Evolutionary conservation across 768 basidiomycete genomes (phyloP).

Genomic region (Mycena sanguinolenta): DNA sequence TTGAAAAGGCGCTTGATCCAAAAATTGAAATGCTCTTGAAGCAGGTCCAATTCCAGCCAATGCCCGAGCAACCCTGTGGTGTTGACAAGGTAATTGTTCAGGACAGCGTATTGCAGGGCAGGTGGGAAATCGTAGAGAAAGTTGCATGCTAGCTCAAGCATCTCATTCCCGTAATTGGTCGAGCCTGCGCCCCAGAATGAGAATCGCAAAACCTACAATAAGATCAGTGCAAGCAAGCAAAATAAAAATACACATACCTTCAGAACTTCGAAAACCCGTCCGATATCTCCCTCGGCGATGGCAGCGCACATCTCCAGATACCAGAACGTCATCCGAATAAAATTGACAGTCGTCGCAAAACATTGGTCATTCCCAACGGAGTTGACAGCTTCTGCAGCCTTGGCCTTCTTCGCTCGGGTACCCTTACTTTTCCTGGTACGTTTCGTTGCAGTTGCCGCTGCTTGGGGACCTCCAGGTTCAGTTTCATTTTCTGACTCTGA

Average conservation of each 20-base stretch:
- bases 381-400: no score
- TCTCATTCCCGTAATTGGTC: conserved; percentile 41
- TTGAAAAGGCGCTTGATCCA: conserved; percentile 31
- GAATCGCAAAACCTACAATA: conserved; percentile 28
- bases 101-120: conserved; percentile 8
- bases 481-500: no score
- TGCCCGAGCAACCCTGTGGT: conserved; percentile 22
- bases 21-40: conserved; percentile 38
- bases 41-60: conserved; percentile 36
- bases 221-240: no score
- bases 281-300: conserved; percentile 14
- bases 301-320: conserved; percentile 23
- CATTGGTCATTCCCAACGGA: no score
- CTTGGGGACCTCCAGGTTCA: no score
- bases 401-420: no score
- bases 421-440: no score
- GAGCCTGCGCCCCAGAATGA: no score
- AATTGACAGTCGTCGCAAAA: no score
- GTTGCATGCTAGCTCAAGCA: conserved; percentile 38
- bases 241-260: no score
- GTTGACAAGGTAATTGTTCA: conserved; percentile 39
- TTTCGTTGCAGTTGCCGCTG: no score
- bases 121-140: conserved; percentile 34
- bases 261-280: conserved; percentile 22
- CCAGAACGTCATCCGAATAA: conserved; percentile 22